These are phyloP conservation scores for Rheum nobile DNA, from an alignment of 148 eudicot genomes.

Conservation along the genomic window DNA sequence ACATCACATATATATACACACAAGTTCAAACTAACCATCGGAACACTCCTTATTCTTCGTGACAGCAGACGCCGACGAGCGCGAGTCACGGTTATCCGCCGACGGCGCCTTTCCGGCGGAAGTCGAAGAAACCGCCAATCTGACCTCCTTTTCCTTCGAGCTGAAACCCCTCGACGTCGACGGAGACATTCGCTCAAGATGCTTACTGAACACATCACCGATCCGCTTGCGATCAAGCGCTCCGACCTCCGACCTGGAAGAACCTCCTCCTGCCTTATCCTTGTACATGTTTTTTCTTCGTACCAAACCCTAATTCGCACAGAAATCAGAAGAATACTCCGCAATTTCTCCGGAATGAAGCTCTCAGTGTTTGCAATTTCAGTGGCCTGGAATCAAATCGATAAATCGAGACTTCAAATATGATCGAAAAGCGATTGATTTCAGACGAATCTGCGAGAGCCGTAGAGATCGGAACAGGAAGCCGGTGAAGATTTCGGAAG, in stretches of 20 bases:
- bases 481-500: background rate
- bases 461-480: background rate
- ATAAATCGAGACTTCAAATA: background rate
- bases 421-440: background rate
- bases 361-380: background rate
- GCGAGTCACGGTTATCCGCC: constrained; percentile 20
- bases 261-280: constrained; percentile 1
- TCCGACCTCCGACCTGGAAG: constrained; percentile 22
- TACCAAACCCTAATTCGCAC: background rate
- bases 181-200: constrained; percentile 52
- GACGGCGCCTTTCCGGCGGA: constrained; percentile 27
- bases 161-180: constrained; percentile 47
- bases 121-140: constrained; percentile 30
- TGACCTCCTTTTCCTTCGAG: constrained; percentile 31
- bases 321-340: background rate
- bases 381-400: background rate
- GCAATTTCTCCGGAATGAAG: background rate
- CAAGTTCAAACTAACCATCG: constrained; percentile 41
- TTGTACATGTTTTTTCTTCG: background rate
- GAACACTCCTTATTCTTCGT: constrained; percentile 35
- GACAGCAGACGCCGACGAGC: constrained; percentile 14
- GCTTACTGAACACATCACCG: constrained; percentile 65
- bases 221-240: constrained; percentile 63
- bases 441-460: background rate
- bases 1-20: background rate